Base-by-base conservation (phyloP, 306 rosid species). In the Dryas drummondii region DNA sequence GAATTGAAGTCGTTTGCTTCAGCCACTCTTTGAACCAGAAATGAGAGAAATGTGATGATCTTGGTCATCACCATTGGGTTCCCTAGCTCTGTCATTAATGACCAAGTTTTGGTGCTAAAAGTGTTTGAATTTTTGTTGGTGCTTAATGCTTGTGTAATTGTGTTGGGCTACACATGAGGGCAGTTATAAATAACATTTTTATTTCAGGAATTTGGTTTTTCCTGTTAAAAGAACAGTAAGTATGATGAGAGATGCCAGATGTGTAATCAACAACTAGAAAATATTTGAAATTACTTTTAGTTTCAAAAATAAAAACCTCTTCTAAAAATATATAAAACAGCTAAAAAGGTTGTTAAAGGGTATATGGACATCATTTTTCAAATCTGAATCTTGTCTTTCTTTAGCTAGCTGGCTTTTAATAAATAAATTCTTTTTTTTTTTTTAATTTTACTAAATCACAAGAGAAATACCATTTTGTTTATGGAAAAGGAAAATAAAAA, bases 81-180 rank as follows among this genome's bases (percentile, higher is more conserved):
- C 88, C 89, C 97, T 13, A 94, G 82, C 78, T 92, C 99, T 60
- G 93, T 97, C 99, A 92, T 94, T 80, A 68, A 60, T 9, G 50
- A 64, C 22, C 66, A 63, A 77, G 70, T 60, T 61, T 50, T 52
- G 83, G 78, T 71, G 19, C 61, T 9, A 27, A 54, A 32, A 64
- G 32, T 68, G 81, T 77, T 84, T 81, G 77, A 67, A 84, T 57
- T 68, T 79, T 55, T 79, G 53, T 65, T 68, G 80, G 27, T 72
- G 68, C 48, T 58, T 9, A 9, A 50, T 68, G 52, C 27, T 45
- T 71, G 11, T 57, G 72, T 32, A 32, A 32, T 69, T 54, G 37
- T 32, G 37, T 32, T 32, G 59, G 63, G 68, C 1, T 81, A 56
- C 70, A 62, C 61, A 63, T 73, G 70, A 62, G 64, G 55, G 32